Evolutionary conservation across 1,284 basidiomycete species (phyloP).

Genomic region (Sporisorium scitamineum): DNA sequence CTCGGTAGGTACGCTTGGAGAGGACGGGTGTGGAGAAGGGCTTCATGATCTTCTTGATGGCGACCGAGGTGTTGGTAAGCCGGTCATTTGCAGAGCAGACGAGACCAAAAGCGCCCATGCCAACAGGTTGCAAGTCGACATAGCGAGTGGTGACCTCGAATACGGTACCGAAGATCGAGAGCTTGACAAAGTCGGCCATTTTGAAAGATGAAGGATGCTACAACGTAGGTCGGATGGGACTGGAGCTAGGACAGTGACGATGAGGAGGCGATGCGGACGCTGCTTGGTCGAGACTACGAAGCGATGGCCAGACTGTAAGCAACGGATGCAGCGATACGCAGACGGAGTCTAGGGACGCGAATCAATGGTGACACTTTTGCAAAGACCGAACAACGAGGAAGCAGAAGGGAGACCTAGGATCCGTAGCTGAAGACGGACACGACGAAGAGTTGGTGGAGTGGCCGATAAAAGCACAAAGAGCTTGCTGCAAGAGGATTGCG

Average conservation of each 20-base stretch:
- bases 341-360: background rate
- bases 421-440: background rate
- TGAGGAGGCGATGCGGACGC: background rate
- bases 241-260: background rate
- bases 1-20: constrained; percentile 95
- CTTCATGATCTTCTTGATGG: constrained; percentile 99
- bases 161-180: constrained; percentile 96
- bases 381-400: background rate
- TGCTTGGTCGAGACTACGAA: background rate
- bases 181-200: constrained; percentile 85
- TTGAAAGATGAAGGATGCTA: constrained; percentile 7
- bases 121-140: constrained; percentile 99
- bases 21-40: constrained; percentile 98
- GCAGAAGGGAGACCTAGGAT: background rate
- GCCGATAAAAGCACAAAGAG: background rate
- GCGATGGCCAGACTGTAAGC: background rate
- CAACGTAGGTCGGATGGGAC: constrained; percentile 2
- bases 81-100: constrained; percentile 93
- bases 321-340: constrained; percentile 2
- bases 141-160: constrained; percentile 87
- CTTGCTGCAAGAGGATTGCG: too few species aligned
- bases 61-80: constrained; percentile 91
- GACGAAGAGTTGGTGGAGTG: too few species aligned
- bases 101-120: constrained; percentile 82
- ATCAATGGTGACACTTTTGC: constrained; percentile 3